Evolutionary conservation across 176 grass and related monocot species (phyloP).

Genomic region (Panicum miliaceum): DNA sequence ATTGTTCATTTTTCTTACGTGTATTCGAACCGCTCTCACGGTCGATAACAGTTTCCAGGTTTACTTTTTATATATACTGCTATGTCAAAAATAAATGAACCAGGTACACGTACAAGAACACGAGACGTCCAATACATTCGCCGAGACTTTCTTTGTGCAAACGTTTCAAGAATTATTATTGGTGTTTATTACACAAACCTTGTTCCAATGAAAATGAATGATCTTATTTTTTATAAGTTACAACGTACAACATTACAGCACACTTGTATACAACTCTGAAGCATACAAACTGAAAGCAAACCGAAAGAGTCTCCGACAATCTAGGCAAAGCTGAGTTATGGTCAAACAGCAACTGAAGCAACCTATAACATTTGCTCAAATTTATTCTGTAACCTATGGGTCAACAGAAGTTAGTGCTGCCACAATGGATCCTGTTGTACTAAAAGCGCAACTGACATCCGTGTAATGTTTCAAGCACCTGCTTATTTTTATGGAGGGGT

Average conservation of each 20-base stretch:
- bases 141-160: neutral
- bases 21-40: too few species aligned
- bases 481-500: slow-evolving; percentile 72
- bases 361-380: slow-evolving; percentile 28
- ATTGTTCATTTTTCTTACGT: too few species aligned
- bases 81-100: too few species aligned
- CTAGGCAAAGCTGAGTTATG: neutral
- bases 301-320: neutral
- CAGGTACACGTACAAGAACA: neutral
- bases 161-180: neutral
- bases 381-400: slow-evolving; percentile 32
- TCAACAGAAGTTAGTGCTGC: slow-evolving; percentile 78
- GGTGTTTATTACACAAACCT: slow-evolving; percentile 34
- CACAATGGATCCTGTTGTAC: slow-evolving; percentile 80
- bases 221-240: slow-evolving; percentile 30
- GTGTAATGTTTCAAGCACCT: slow-evolving; percentile 70
- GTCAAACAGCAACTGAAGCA: slow-evolving; percentile 35
- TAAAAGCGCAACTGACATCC: slow-evolving; percentile 65
- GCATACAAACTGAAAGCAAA: slow-evolving; percentile 1
- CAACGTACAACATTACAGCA: slow-evolving; percentile 28
- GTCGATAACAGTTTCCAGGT: too few species aligned
- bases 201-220: slow-evolving; percentile 17
- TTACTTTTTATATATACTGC: too few species aligned
- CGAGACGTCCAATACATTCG: neutral
- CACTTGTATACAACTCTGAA: slow-evolving; percentile 11